A percentile compares a stretch with the other conserved stretches of the same genome.
Evolutionary conservation across 495 filamentous ascomycete species (phyloP).

Genomic region (Astrothelium subdiscretum): DNA sequence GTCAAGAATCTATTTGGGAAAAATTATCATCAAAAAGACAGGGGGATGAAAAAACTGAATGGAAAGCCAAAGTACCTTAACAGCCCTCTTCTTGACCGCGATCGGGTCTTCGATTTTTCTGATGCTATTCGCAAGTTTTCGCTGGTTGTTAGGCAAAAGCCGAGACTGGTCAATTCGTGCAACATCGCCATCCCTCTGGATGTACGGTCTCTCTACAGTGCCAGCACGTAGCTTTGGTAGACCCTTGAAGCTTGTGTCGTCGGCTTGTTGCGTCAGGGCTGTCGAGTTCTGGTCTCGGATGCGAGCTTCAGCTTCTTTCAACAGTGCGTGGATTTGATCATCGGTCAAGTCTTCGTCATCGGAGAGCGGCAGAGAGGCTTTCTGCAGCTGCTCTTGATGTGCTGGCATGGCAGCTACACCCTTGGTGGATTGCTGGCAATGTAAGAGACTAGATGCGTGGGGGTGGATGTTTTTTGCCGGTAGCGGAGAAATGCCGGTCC

Average conservation of each 20-base stretch:
- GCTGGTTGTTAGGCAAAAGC: constrained; percentile 33
- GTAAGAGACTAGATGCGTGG: not conserved
- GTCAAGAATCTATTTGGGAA: constrained; percentile 49
- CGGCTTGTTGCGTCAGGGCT: not conserved
- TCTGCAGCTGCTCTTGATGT: not conserved
- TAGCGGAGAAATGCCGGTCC: not conserved
- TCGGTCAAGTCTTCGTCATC: constrained; percentile 43
- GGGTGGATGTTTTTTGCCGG: not conserved
- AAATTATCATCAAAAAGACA: constrained; percentile 52
- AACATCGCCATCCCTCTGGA: constrained; percentile 34
- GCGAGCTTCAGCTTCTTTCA: constrained; percentile 52
- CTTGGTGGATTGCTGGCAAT: not conserved
- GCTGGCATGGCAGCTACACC: not conserved
- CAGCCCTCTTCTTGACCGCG: constrained; percentile 23
- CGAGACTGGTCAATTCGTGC: constrained; percentile 36
- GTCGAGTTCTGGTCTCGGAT: constrained; percentile 29
- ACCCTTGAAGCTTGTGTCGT: constrained; percentile 6
- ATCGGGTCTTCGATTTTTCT: constrained; percentile 37
- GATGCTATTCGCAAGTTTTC: constrained; percentile 32
- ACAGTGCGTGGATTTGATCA: constrained; percentile 49
- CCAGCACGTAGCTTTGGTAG: constrained; percentile 35
- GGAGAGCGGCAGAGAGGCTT: not conserved
- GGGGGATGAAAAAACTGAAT: constrained; percentile 6
- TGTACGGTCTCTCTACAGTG: constrained; percentile 33
- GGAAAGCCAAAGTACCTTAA: constrained; percentile 1